A percentile compares a stretch with the other conserved stretches of the same genome.
Evolutionary conservation across 202 grass and related monocot species (phyloP).

Genomic region (Dendrocalamus latiflorus): DNA sequence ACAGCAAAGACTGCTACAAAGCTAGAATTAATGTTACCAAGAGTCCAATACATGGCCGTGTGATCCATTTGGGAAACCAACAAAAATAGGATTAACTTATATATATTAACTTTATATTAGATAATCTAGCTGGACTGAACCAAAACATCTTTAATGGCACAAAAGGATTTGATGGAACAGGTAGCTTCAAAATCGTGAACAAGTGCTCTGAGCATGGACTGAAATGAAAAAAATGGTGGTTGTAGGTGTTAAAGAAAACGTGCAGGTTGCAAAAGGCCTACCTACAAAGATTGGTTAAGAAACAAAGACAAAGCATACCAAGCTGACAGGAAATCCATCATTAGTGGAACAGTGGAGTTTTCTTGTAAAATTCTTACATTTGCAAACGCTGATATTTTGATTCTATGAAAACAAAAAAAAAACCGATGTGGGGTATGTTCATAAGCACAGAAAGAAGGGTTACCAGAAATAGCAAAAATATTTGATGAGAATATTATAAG

Average conservation of each 20-base stretch:
- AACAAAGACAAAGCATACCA: background rate
- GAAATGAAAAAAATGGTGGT: background rate
- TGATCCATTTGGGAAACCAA: background rate
- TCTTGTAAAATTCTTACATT: background rate
- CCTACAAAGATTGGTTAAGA: background rate
- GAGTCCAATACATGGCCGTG: background rate
- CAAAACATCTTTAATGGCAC: background rate
- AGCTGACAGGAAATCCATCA: background rate
- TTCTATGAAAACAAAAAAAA: background rate
- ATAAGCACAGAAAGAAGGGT: background rate
- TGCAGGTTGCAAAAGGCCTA: background rate
- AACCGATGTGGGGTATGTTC: background rate
- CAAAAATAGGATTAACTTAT: background rate
- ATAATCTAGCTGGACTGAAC: background rate
- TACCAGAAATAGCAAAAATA: constrained; percentile 96
- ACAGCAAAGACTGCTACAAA: background rate
- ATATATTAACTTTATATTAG: background rate
- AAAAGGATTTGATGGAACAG: background rate
- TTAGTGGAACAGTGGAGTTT: background rate
- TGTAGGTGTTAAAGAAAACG: background rate
- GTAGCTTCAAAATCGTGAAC: background rate
- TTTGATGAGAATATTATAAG: too few species aligned
- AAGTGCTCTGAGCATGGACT: background rate
- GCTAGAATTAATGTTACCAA: background rate
- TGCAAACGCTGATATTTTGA: background rate